Percentiles rank a stretch among this genome's conserved stretches.
These are phyloP conservation scores for Rhodomyrtus tomentosa DNA, from an alignment of 345 rosid species.

Conservation along the genomic window DNA sequence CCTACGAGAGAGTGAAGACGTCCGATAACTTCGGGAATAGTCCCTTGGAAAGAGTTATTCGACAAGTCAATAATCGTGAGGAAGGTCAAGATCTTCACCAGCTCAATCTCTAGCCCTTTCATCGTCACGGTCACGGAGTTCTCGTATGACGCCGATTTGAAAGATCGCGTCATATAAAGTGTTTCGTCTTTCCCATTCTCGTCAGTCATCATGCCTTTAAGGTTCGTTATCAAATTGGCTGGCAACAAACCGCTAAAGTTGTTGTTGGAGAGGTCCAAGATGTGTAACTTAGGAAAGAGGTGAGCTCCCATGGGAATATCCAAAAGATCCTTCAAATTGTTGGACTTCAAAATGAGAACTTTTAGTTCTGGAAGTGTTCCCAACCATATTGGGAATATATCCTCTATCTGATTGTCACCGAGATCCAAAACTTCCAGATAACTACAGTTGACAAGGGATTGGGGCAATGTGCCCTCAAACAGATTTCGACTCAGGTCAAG, in stretches of 20 bases:
- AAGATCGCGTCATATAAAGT: accelerated
- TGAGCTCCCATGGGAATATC: neutral
- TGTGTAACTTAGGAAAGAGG: neutral
- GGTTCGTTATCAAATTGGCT: neutral
- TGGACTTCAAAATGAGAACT: neutral
- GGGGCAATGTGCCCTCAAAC: neutral
- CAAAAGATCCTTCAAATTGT: neutral
- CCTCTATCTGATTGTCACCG: accelerated
- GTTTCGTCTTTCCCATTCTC: accelerated
- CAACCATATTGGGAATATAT: neutral
- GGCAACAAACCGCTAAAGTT: neutral
- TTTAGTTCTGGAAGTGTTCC: neutral
- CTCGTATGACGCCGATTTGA: too few species aligned
- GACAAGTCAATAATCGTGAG: too few species aligned
- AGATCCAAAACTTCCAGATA: neutral
- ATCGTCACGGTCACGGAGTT: too few species aligned
- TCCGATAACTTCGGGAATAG: too few species aligned
- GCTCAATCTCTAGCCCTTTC: too few species aligned
- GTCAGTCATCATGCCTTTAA: neutral
- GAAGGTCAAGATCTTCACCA: too few species aligned
- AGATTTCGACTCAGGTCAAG: neutral
- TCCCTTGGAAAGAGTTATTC: too few species aligned
- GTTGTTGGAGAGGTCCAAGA: neutral
- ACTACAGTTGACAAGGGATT: neutral
- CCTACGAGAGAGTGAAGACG: too few species aligned